Base-by-base conservation (phyloP, 345 rosid genomes). In the Linum lewisii region DNA sequence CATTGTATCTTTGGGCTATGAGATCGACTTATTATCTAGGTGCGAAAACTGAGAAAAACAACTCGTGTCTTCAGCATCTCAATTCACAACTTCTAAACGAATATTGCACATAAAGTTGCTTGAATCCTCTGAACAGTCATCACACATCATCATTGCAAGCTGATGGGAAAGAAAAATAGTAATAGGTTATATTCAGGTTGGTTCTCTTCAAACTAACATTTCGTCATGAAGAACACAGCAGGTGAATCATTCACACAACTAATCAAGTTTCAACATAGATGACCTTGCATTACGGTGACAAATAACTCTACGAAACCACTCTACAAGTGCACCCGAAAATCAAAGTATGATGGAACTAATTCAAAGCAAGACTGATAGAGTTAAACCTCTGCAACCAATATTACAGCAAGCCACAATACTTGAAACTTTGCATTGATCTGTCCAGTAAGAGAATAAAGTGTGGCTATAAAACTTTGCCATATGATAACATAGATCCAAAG, bases 111-210 rank as follows among this genome's bases (percentile, higher is more conserved):
- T 62, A 74, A 78, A 76, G 75, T 71, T 60, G 81, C 86, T 77
- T 69, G 69, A 74, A 63, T 76, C 82, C 74, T 77, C 86, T 49
- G 82, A 80, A 56, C 66, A 81, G 69, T 74, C 84, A 80, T 84
- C 87, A 85, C 96, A 85, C 90, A 80, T 85, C 92, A 80, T 85
- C 92, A 77, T 81, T 88, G 90, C 89, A 83, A 88, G 90, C 90
- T 85, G 88, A 77, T 78, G 71, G 69, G 79, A 80, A 64, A 38
- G 73, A 77, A 79, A 79, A 70, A 26, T 62, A 68, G 80, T 83
- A 83, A 84, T 80, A 71, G 60, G 59, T 72, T 68, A 50, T 59
- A 36, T 49, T 51, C 56, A 52, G 47, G 45, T 29, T 8, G 54
- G 53, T 61, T 68, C 78, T 57, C 63, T 51, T 64, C 24, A 62